Percentiles rank a stretch among this genome's conserved stretches.
Evolutionary conservation across 371 early-diverging fungal genomes (phyloP).

Genomic region (Scutellospora calospora): DNA sequence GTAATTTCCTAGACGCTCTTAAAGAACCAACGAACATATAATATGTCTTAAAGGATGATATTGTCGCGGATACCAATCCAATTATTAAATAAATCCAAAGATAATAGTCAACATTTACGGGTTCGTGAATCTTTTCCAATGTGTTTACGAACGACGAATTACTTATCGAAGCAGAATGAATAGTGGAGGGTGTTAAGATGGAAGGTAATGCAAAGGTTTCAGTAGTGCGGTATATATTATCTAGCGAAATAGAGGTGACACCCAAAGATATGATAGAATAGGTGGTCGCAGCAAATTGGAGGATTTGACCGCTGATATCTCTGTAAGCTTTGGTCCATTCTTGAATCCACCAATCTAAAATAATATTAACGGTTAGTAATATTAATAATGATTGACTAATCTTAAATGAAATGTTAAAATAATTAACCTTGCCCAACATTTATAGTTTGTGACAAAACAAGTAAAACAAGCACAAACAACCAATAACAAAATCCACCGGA

Average conservation of each 20-base stretch:
- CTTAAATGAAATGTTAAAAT: neutral
- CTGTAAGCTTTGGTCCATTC: slow-evolving; percentile 42
- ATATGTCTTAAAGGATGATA: slow-evolving; percentile 51
- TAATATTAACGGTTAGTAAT: neutral
- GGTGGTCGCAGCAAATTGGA: slow-evolving; percentile 42
- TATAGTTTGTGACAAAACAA: slow-evolving; percentile 60
- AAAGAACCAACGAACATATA: slow-evolving; percentile 58
- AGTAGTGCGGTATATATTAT: too few relatives aligned
- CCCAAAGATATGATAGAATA: neutral
- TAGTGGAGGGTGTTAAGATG: neutral
- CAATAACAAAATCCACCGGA: slow-evolving; percentile 71
- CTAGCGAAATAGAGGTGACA: too few relatives aligned
- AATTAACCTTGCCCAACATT: slow-evolving; percentile 53
- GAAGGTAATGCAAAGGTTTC: neutral
- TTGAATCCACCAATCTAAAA: slow-evolving; percentile 47
- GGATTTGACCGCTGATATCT: neutral
- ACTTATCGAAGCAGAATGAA: neutral
- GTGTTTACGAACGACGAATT: neutral
- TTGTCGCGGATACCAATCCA: slow-evolving; percentile 46
- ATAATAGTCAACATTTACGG: slow-evolving; percentile 47
- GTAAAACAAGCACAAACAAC: slow-evolving; percentile 57
- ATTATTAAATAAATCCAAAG: slow-evolving; percentile 51
- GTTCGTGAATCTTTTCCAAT: neutral
- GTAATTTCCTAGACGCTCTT: slow-evolving; percentile 57
- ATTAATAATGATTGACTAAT: neutral